Base-by-base conservation (phyloP, 2,329 filamentous ascomycete species). In the Sarocladium kiliense region DNA sequence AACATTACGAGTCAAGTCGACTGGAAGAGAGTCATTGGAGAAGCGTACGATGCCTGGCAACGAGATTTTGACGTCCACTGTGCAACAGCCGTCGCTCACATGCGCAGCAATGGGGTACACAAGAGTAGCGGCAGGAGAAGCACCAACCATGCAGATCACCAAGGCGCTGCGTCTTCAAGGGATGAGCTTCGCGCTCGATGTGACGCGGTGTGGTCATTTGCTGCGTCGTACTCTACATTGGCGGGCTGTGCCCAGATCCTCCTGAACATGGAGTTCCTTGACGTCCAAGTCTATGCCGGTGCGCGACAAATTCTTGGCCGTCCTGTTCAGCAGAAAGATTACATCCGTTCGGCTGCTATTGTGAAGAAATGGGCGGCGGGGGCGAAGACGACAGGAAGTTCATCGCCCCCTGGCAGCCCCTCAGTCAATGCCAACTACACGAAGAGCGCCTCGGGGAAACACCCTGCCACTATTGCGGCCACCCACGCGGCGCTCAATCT, bases 231-330 rank as follows among this genome's bases (percentile, higher is more conserved):
- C 19, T 68, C 75, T n/a, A 74, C 79, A 0, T 71, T 86, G 0
- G 85, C 84, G 56, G 81, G 84, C 58, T 74, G 81, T 0, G 81
- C 81, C 0, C 77, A 82, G 44, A 72, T 84, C 6, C 71, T 81
- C 0, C 69, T 86, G 2, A 73, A 82, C 55, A 77, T 79, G 6
- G 81, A 84, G 16, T 78, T 86, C 39, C 68, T 85, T 1, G 81
- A 86, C 60, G 68, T 86, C 0, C 82, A 86, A 59, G 84, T 85
- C 41, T 82, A 80, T 44, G 82, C 82, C 0, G 82, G 82, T 0
- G 78, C 82, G 2, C 67, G 74, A 1, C 77, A 85, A 47, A 85
- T 86, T 25, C 71, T 85, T 0, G 82, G 82, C 1, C 72, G 80
- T 0, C 73, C 77, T 0, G 79, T 84, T 1, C 74, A 74, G 7